These are phyloP conservation scores for Backusella morwellensis DNA, from an alignment of 192 early-diverging fungal species.

Conservation along the genomic window DNA sequence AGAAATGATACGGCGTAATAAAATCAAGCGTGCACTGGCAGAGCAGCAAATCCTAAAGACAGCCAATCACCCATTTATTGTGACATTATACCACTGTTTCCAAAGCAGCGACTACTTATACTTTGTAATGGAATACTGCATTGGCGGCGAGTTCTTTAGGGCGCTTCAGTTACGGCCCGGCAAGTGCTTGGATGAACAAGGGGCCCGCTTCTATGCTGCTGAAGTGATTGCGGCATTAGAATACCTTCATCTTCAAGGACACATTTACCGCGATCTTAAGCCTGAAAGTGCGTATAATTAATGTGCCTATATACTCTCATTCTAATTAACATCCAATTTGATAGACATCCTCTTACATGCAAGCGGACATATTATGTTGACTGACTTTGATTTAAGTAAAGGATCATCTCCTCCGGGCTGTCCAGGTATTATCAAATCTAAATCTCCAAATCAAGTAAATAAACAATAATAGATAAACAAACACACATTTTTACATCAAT, in stretches of 20 bases:
- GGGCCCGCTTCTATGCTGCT: constrained; percentile 95
- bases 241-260: constrained; percentile 95
- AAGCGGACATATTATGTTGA: constrained; percentile 97
- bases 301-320: too few species aligned
- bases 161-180: constrained; percentile 85
- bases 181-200: constrained; percentile 88
- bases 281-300: constrained; percentile 78
- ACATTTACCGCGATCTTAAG: constrained; percentile 98
- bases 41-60: constrained; percentile 82
- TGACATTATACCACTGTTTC: constrained; percentile 85
- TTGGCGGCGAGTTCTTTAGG: constrained; percentile 88
- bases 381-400: constrained; percentile 98
- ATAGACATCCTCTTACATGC: constrained; percentile 86
- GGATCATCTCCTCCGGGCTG: constrained; percentile 79
- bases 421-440: constrained; percentile 62
- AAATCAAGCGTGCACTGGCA: constrained; percentile 95
- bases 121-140: constrained; percentile 88
- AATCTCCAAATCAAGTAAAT: constrained; percentile 45
- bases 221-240: constrained; percentile 95
- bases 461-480: neutral
- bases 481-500: neutral
- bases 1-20: constrained; percentile 98
- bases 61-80: constrained; percentile 89
- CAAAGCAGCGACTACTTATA: constrained; percentile 84
- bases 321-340: neutral